Conservation (phyloP, 1,284 basidiomycete species). For the Wolfiporia cocos region DNA sequence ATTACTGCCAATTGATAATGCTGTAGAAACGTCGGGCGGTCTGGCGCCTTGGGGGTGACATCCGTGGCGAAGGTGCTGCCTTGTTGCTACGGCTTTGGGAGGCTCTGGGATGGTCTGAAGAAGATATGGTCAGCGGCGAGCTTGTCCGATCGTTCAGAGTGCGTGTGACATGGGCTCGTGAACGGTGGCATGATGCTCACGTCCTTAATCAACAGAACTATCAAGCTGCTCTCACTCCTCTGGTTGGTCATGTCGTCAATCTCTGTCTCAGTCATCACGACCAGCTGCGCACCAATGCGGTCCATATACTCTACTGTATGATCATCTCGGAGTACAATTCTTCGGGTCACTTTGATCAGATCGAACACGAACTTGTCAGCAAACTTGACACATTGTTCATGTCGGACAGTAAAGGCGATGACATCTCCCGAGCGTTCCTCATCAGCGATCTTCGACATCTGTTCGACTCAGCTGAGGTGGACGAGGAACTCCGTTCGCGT, state of each 20-base stretch:
- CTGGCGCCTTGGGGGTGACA: slow-evolving; percentile 93
- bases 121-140: slow-evolving; percentile 41
- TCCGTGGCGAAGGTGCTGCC: slow-evolving; percentile 88
- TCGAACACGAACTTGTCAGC: slow-evolving; percentile 94
- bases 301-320: slow-evolving; percentile 93
- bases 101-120: slow-evolving; percentile 75
- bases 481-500: slow-evolving; percentile 71
- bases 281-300: slow-evolving; percentile 83
- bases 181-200: no score
- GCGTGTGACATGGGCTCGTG: slow-evolving; percentile 21
- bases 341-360: slow-evolving; percentile 75
- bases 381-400: slow-evolving; percentile 90
- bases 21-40: slow-evolving; percentile 88
- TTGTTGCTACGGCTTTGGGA: slow-evolving; percentile 86
- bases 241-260: slow-evolving; percentile 89
- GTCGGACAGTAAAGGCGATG: slow-evolving; percentile 86
- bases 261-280: slow-evolving; percentile 95
- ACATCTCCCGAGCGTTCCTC: slow-evolving; percentile 90
- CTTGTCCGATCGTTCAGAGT: slow-evolving; percentile 55
- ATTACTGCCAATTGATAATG: slow-evolving; percentile 7
- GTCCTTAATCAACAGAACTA: no score
- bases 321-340: slow-evolving; percentile 89
- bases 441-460: slow-evolving; percentile 86
- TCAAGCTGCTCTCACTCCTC: slow-evolving; percentile 77
- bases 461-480: slow-evolving; percentile 81